Percentiles rank a stretch among this genome's conserved stretches.
Conservation (phyloP, 1,284 basidiomycete species). For the Irpex sp. region DNA sequence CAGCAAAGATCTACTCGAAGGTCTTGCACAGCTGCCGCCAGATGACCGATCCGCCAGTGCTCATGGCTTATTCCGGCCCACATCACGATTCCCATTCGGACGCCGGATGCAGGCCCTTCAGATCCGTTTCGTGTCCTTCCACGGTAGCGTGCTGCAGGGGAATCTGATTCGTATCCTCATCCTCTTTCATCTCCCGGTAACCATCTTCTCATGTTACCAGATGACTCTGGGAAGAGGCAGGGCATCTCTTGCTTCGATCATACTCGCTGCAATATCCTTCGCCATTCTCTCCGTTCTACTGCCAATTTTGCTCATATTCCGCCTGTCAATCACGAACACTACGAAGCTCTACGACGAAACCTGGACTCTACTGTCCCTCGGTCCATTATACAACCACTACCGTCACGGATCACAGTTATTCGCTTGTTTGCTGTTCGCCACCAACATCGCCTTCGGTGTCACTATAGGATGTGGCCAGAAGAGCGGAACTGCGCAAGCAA, state of each 20-base stretch:
- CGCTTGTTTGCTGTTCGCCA: slow-evolving; percentile 75
- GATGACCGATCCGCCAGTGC: slow-evolving; percentile 61
- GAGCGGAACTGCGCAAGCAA: slow-evolving; percentile 88
- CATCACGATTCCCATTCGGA: slow-evolving; percentile 24
- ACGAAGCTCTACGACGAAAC: slow-evolving; percentile 95
- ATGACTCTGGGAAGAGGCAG: slow-evolving; percentile 57
- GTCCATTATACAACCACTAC: slow-evolving; percentile 96
- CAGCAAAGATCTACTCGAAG: slow-evolving; percentile 51
- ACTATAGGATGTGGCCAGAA: slow-evolving; percentile 87
- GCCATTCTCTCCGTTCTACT: slow-evolving; percentile 76
- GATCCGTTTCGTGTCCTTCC: slow-evolving; percentile 68
- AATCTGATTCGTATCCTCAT: slow-evolving; percentile 89
- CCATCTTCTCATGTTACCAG: slow-evolving; percentile 87
- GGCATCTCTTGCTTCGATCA: slow-evolving; percentile 55
- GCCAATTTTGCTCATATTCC: slow-evolving; percentile 72
- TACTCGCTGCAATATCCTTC: slow-evolving; percentile 75
- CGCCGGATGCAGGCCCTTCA: slow-evolving; percentile 55
- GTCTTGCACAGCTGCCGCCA: slow-evolving; percentile 22
- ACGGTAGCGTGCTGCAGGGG: slow-evolving; percentile 76
- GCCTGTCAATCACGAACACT: slow-evolving; percentile 76
- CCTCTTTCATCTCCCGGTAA: slow-evolving; percentile 92
- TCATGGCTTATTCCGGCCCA: slow-evolving; percentile 33
- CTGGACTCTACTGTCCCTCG: slow-evolving; percentile 84
- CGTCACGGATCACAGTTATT: slow-evolving; percentile 90
- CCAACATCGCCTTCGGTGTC: slow-evolving; percentile 79